phyloP scores from a whole-genome alignment of 768 basidiomycete genomes.

The Tricholoma matsutake region DNA sequence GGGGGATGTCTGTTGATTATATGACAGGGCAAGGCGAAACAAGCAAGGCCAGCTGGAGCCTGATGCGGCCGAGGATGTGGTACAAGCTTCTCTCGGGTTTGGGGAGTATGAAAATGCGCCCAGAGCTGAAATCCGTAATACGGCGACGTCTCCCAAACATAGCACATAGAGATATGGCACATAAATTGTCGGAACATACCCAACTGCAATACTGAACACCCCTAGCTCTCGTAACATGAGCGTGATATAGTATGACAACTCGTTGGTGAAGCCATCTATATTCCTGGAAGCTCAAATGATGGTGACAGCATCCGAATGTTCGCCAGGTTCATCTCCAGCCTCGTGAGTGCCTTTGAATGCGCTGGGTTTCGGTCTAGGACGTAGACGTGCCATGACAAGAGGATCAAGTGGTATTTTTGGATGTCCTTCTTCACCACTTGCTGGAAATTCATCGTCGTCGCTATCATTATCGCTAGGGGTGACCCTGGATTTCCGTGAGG shows the following conservation, averaged over 20 bases:
- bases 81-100: slow-evolving; percentile 81
- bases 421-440: background rate
- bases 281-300: background rate
- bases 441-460: slow-evolving; percentile 1
- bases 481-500: slow-evolving; percentile 8
- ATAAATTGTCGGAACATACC: background rate
- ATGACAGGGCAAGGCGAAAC: slow-evolving; percentile 80
- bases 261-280: background rate
- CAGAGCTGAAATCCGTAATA: slow-evolving; percentile 30
- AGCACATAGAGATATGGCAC: background rate
- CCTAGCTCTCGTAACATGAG: background rate
- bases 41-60: slow-evolving; percentile 84
- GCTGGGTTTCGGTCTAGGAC: slow-evolving; percentile 31
- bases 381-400: slow-evolving; percentile 22
- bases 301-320: background rate
- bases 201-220: background rate
- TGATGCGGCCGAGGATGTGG: slow-evolving; percentile 76
- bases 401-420: slow-evolving; percentile 17
- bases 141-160: background rate
- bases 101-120: slow-evolving; percentile 55
- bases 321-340: background rate
- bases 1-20: background rate
- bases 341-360: slow-evolving; percentile 6
- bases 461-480: slow-evolving; percentile 4
- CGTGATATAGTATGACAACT: background rate